Evolutionary conservation across 2,329 filamentous ascomycete genomes (phyloP), one percentile per base, ranked within the genome.

Genomic region (Stemphylium lycopersici): DNA sequence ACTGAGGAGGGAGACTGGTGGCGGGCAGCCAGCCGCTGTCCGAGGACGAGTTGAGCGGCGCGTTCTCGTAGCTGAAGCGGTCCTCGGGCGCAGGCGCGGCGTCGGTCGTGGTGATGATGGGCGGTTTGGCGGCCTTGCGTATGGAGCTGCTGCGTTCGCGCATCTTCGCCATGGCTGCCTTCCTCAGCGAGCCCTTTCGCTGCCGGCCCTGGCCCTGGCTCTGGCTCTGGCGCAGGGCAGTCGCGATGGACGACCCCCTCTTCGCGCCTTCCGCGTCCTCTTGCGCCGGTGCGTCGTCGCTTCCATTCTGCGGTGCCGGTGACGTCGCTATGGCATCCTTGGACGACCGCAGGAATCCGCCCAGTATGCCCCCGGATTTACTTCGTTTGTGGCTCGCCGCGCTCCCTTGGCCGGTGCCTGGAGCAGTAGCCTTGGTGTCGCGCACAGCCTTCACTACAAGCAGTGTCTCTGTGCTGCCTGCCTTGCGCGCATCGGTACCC

Each of bases 171-270:
- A 96, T 80, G 22, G 91, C 92, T 10, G 90, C 91, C 76, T 96
- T 96, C 55, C 93, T 85, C 72, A 97, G 80, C 10, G 93, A 96
- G 3, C 91, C 92, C 71, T 90, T 90, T 55, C 93, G 85, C 66
- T 87, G 87, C 50, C 91, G 81, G 29, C 66, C 68, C 71, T 81
- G 80, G 50, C 71, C 83, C 54, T 82, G 81, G 29, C 66, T 67
- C 71, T 81, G 80, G 50, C 71, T 83, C 54, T 82, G 79, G 51
- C 65, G 81, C 45, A 82, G 70, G 22, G 78, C 79, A 53, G 60
- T 66, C 18, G 64, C 65, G 40, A 72, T 61, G 40, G 69, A 60
- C 16, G 62, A 59, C 24, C 48, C 66, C 40, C 48, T 60, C 54
- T 61, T 60, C 8, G 55, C 32, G 46, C 59, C 47, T 40, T 76